These are phyloP conservation scores for Phyllosticta citriasiana DNA, from an alignment of 2,329 filamentous ascomycete genomes.

Conservation along the genomic window DNA sequence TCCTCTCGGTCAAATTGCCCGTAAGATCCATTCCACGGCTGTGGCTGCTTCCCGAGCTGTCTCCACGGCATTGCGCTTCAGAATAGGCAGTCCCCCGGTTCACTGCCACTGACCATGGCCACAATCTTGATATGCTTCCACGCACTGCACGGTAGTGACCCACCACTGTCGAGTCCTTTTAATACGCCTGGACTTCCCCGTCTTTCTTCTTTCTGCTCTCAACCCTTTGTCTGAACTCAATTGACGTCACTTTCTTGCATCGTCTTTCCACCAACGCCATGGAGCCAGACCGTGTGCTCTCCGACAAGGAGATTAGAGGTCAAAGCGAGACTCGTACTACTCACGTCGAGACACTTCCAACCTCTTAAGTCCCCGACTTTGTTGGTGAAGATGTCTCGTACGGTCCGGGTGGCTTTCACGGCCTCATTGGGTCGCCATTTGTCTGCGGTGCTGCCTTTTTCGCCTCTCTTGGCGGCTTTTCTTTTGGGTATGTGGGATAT, in stretches of 20 bases:
- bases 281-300: not conserved
- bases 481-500: constrained; percentile 21
- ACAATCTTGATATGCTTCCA: not conserved
- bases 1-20: not conserved
- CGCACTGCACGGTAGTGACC: not conserved
- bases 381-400: constrained; percentile 15
- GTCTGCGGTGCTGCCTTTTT: constrained; percentile 36
- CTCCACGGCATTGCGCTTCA: constrained; percentile 3
- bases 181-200: not conserved
- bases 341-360: not conserved
- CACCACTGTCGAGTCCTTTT: not conserved
- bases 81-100: not conserved
- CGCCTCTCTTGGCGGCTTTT: constrained; percentile 33
- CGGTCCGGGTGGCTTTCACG: constrained; percentile 21
- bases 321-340: not conserved
- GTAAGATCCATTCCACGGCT: not conserved
- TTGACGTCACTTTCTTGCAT: not conserved
- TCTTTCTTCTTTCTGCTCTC: not conserved
- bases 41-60: not conserved
- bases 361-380: constrained; percentile 5
- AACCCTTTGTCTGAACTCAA: not conserved
- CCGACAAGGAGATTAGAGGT: not conserved
- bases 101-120: not conserved
- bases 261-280: not conserved
- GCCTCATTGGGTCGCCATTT: constrained; percentile 28